Conservation (phyloP, 176 grass and related monocot genomes). For the Bolboschoenus planiculmis region DNA sequence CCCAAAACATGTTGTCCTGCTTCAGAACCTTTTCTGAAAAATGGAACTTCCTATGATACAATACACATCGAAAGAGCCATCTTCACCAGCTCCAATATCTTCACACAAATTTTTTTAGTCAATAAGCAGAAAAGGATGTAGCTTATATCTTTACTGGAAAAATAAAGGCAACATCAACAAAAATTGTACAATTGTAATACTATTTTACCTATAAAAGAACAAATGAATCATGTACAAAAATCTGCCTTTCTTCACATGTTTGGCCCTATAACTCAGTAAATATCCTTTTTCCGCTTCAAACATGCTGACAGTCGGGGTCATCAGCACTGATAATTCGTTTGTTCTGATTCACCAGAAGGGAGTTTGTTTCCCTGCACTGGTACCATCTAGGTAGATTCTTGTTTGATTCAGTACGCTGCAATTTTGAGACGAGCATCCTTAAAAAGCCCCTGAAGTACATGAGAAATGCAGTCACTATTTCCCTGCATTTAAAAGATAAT, state of each 20-base stretch:
- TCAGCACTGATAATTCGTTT: conserved; percentile 45
- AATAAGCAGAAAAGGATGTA: not conserved
- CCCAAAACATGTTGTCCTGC: not conserved
- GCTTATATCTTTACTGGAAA: not conserved
- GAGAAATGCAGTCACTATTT: conserved; percentile 81
- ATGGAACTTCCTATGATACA: not conserved
- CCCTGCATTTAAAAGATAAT: conserved; percentile 55
- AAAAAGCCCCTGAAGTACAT: conserved; percentile 90
- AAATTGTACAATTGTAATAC: conserved; percentile 7
- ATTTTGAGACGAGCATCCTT: conserved; percentile 65
- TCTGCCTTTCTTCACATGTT: not conserved
- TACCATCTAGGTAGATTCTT: conserved; percentile 50
- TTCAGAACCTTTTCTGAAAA: not conserved
- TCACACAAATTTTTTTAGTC: not conserved
- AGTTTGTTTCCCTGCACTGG: conserved; percentile 59
- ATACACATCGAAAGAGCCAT: not conserved
- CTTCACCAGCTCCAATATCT: not conserved
- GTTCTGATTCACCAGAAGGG: conserved; percentile 47
- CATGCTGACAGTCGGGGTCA: conserved; percentile 29
- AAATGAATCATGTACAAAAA: conserved; percentile 30
- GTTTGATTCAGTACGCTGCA: conserved; percentile 50
- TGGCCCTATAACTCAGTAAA: not conserved
- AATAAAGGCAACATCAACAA: conserved; percentile 7
- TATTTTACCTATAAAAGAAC: conserved; percentile 18
- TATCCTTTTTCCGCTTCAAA: not conserved